phyloP scores from a whole-genome alignment of 306 rosid species.

The Quercus glauca region DNA sequence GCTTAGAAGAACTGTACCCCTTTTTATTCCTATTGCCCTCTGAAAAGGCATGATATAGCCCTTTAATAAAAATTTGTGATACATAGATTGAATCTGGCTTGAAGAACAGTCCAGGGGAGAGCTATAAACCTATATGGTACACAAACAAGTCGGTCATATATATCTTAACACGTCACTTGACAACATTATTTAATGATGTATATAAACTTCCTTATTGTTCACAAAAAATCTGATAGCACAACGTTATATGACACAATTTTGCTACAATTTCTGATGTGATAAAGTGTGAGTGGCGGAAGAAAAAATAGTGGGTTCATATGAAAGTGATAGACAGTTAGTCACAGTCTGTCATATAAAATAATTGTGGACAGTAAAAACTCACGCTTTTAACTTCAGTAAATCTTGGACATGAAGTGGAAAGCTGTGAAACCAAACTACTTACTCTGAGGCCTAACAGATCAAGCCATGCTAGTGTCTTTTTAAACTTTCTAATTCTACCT shows the following conservation, averaged over 20 bases:
- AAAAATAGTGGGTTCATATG: fast-evolving
- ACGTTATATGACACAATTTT: too few species aligned
- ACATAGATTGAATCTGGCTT: neutral
- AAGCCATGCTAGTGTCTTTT: neutral
- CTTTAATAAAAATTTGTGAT: neutral
- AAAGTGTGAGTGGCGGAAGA: too few species aligned
- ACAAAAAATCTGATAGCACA: too few species aligned
- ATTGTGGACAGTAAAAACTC: neutral
- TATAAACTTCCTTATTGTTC: neutral
- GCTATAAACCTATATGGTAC: neutral
- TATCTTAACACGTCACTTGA: neutral
- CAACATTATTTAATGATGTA: too few species aligned
- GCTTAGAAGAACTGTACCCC: slow-evolving; percentile 7
- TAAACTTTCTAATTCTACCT: neutral
- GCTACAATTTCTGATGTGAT: too few species aligned
- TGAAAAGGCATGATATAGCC: slow-evolving; percentile 2
- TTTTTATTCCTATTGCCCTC: slow-evolving; percentile 13
- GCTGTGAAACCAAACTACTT: neutral
- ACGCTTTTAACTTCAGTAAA: neutral
- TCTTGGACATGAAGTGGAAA: slow-evolving; percentile 2
- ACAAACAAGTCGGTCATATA: neutral
- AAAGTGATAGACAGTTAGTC: too few species aligned
- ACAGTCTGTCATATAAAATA: fast-evolving
- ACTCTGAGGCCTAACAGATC: neutral
- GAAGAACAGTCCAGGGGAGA: neutral